Evolutionary conservation across 192 early-diverging fungal genomes (phyloP).

Genomic region (Blastocladiella britannica): DNA sequence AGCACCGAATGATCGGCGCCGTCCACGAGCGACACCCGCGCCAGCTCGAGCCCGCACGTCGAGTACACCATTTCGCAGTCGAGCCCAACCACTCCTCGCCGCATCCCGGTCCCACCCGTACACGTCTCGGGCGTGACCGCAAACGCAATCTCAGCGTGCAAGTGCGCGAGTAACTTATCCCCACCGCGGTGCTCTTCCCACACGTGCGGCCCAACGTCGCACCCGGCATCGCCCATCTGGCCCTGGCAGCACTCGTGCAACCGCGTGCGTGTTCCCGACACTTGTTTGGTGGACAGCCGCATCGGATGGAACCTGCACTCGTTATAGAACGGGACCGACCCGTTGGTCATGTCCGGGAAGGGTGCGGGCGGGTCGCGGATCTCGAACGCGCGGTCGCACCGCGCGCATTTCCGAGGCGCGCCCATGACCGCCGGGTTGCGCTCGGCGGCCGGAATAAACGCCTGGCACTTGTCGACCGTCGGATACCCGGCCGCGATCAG

Average conservation of each 20-base stretch:
- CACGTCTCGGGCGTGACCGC: not conserved
- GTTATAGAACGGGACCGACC: no score
- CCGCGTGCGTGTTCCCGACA: not conserved
- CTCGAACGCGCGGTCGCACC: no score
- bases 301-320: not conserved
- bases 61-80: slow-evolving; percentile 4
- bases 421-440: no score
- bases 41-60: slow-evolving; percentile 1
- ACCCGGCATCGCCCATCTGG: not conserved
- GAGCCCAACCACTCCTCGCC: not conserved
- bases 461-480: no score
- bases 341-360: no score
- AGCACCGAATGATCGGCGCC: not conserved
- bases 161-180: no score
- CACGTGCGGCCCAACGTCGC: not conserved
- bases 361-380: no score
- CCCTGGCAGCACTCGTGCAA: not conserved
- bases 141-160: not conserved
- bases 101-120: not conserved
- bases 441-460: no score
- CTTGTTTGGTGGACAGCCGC: not conserved
- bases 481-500: no score
- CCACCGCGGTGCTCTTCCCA: not conserved
- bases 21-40: not conserved
- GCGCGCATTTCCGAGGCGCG: no score